These are phyloP conservation scores for Stachybotrys elegans DNA, from an alignment of 2,329 filamentous ascomycete genomes.

Conservation along the genomic window DNA sequence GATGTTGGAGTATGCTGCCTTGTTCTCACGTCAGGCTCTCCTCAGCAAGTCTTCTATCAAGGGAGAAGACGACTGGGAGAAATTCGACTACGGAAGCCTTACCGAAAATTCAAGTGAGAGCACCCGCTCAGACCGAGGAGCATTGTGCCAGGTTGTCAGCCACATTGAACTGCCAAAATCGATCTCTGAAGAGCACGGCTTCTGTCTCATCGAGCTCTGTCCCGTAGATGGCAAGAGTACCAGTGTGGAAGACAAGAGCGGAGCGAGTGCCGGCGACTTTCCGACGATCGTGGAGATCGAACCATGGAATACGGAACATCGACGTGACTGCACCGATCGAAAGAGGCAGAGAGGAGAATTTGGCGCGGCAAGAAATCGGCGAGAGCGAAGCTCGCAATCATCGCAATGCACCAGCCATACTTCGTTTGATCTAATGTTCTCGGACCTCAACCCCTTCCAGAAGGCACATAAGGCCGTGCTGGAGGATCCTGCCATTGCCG, in stretches of 20 bases:
- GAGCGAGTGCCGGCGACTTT: not conserved
- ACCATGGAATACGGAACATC: slow-evolving; percentile 4
- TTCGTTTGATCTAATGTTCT: no score
- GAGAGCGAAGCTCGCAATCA: no score
- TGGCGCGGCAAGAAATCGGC: no score
- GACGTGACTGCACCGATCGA: not conserved
- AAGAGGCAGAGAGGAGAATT: not conserved
- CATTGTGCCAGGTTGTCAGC: not conserved
- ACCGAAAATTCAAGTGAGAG: no score
- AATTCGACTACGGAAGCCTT: no score
- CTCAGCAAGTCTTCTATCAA: no score
- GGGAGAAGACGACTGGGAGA: no score
- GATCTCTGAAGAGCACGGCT: not conserved
- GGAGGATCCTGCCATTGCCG: slow-evolving; percentile 12
- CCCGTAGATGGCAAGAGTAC: slow-evolving; percentile 1
- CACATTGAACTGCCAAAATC: not conserved
- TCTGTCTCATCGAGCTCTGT: slow-evolving; percentile 13
- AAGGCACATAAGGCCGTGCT: slow-evolving; percentile 12
- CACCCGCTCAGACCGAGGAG: not conserved
- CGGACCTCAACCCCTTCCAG: not conserved
- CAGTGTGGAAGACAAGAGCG: not conserved
- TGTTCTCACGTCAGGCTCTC: no score
- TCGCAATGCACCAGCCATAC: no score
- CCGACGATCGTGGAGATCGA: slow-evolving; percentile 4
- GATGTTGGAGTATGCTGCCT: no score